These are phyloP conservation scores for Fibroporia radiculosa DNA, from an alignment of 768 basidiomycete genomes.

Conservation along the genomic window DNA sequence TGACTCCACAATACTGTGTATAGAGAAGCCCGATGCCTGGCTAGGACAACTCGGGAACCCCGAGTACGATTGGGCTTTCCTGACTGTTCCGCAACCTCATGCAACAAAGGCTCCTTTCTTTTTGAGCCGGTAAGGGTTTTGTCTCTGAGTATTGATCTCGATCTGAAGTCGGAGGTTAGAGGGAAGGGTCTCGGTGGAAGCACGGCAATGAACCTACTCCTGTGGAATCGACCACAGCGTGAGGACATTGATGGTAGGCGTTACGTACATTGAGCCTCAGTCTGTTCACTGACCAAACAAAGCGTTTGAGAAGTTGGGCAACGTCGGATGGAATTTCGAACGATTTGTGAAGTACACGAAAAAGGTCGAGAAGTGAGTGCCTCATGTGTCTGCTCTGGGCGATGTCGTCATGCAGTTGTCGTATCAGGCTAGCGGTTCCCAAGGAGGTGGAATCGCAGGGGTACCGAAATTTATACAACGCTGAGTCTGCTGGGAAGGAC, in stretches of 20 bases:
- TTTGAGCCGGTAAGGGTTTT: not conserved
- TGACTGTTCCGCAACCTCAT: slow-evolving; percentile 3
- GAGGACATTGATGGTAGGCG: slow-evolving; percentile 24
- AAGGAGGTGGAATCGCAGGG: not conserved
- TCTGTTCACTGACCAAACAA: not conserved
- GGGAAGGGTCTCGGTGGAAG: slow-evolving; percentile 28
- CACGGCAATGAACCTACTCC: slow-evolving; percentile 36
- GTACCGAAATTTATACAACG: slow-evolving; percentile 2
- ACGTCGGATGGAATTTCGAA: slow-evolving; percentile 48
- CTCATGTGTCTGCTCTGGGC: not conserved
- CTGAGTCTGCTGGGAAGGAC: slow-evolving; percentile 5
- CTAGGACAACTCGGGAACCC: slow-evolving; percentile 6
- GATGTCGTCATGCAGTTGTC: not conserved
- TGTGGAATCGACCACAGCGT: slow-evolving; percentile 21
- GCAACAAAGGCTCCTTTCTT: not conserved
- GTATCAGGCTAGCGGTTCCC: not conserved
- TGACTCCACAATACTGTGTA: too few species aligned
- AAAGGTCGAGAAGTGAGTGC: slow-evolving; percentile 21
- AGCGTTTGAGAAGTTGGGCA: slow-evolving; percentile 40
- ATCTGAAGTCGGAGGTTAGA: slow-evolving; percentile 1
- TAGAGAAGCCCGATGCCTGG: slow-evolving; percentile 3
- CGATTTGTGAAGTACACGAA: slow-evolving; percentile 24
- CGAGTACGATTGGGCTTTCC: slow-evolving; percentile 14
- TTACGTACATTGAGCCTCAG: not conserved
- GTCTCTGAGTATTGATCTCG: not conserved